A percentile compares a stretch with the other conserved stretches of the same genome.
These are phyloP conservation scores for Sonneratia caseolaris DNA, from an alignment of 345 rosid genomes.

Conservation along the genomic window DNA sequence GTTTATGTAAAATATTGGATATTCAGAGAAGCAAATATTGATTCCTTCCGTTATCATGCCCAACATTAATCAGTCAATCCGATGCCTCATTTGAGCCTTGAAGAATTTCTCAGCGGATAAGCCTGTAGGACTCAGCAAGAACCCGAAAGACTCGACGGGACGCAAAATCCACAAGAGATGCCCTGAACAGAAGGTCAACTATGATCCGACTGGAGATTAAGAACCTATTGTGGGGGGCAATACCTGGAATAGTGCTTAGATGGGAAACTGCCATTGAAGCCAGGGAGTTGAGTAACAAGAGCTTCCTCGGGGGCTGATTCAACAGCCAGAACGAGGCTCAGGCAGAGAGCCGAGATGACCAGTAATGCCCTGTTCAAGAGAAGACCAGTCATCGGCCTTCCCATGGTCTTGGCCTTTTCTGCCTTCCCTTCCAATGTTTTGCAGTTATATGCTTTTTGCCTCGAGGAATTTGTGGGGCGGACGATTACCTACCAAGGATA, in stretches of 20 bases:
- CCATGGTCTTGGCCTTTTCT: conserved; percentile 17
- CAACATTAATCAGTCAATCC: background rate
- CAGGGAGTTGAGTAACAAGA: conserved; percentile 53
- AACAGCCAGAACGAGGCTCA: conserved; percentile 12
- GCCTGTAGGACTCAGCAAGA: background rate
- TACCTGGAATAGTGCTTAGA: conserved; percentile 90
- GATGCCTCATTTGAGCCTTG: background rate
- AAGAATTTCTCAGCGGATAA: background rate
- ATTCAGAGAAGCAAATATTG: background rate
- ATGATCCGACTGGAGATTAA: background rate
- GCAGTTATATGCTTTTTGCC: background rate
- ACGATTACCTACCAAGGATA: background rate
- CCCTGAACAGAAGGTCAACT: background rate
- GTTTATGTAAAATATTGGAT: background rate
- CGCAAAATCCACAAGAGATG: background rate
- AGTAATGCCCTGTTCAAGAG: conserved; percentile 11
- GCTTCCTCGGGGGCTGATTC: conserved; percentile 49
- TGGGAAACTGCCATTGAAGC: conserved; percentile 51
- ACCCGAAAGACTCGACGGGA: background rate
- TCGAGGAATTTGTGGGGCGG: background rate
- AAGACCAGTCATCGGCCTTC: conserved; percentile 7
- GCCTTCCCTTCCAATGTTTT: background rate
- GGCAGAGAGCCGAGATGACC: conserved; percentile 9
- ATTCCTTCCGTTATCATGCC: background rate
- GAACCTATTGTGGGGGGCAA: background rate